phyloP scores from a whole-genome alignment of 1,284 basidiomycete species.

The Nidula niveotomentosa region DNA sequence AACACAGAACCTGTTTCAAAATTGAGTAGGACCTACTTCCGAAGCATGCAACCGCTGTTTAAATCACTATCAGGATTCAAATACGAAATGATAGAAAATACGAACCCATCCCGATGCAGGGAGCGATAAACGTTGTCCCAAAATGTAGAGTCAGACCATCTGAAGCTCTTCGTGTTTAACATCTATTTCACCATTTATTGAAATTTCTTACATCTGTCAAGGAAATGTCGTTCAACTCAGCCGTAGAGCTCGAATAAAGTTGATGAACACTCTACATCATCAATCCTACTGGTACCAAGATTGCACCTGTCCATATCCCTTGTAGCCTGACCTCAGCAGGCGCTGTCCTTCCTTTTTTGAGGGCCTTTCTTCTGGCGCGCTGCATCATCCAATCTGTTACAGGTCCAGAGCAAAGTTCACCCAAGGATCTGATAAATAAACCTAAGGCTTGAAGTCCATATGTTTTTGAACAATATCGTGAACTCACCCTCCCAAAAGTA shows the following conservation, averaged over 20 bases:
- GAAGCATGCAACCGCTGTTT: constrained; percentile 31
- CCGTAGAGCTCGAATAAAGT: not conserved
- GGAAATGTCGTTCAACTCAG: not conserved
- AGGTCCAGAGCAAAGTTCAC: constrained; percentile 30
- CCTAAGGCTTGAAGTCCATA: not conserved
- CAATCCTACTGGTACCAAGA: constrained; percentile 28
- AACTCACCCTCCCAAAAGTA: constrained; percentile 29
- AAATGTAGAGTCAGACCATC: constrained; percentile 31
- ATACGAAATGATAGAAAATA: not conserved
- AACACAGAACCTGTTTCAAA: not conserved
- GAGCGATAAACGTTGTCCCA: constrained; percentile 27
- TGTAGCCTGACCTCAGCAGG: constrained; percentile 29
- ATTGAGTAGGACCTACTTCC: constrained; percentile 19
- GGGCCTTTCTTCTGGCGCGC: constrained; percentile 23
- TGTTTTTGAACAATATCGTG: not conserved
- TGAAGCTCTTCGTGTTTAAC: constrained; percentile 3
- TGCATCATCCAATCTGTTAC: constrained; percentile 32
- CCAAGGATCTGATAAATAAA: constrained; percentile 19
- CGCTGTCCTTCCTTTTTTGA: constrained; percentile 18
- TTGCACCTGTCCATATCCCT: constrained; percentile 33
- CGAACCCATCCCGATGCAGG: constrained; percentile 33
- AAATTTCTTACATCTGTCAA: not conserved
- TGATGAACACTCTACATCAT: constrained; percentile 20
- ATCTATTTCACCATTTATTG: constrained; percentile 7
- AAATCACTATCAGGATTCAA: not conserved